phyloP scores from a whole-genome alignment of 2,329 filamentous ascomycete genomes.

The Cadophora sp. region DNA sequence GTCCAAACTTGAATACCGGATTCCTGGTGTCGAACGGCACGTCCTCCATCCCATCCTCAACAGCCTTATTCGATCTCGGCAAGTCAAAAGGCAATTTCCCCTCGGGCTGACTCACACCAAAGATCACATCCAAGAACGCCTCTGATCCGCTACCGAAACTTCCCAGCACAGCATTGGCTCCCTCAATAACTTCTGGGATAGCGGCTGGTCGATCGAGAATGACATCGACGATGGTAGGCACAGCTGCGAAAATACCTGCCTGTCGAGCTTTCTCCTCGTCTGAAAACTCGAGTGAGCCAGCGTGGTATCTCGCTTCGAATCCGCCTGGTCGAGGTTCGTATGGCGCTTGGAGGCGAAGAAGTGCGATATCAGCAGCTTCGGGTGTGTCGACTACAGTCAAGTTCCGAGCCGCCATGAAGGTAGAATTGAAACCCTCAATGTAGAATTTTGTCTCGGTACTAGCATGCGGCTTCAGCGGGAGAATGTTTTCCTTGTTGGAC shows the following conservation, averaged over 20 bases:
- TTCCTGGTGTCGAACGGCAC: conserved; percentile 1
- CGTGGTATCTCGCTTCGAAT: neutral
- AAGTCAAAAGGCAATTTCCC: conserved; percentile 11
- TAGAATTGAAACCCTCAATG: neutral
- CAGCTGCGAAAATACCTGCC: neutral
- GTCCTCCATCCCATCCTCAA: neutral
- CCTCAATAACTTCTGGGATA: neutral
- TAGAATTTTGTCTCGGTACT: neutral
- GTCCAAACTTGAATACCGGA: neutral
- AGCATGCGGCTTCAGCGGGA: neutral
- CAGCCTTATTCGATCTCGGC: neutral
- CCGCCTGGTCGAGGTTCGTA: neutral
- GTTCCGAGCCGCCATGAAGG: neutral
- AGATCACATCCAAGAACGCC: conserved; percentile 5
- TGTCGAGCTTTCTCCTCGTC: neutral
- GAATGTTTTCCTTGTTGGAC: neutral
- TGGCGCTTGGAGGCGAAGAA: conserved; percentile 6
- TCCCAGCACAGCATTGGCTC: neutral
- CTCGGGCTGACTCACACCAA: neutral
- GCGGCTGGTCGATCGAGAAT: neutral
- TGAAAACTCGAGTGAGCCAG: neutral
- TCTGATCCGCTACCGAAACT: neutral
- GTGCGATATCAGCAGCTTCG: neutral
- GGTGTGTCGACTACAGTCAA: neutral
- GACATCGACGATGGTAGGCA: neutral